These are phyloP conservation scores for Zhuliangozyma parablackwelliae DNA, from an alignment of 1,139 yeast species.

Conservation along the genomic window DNA sequence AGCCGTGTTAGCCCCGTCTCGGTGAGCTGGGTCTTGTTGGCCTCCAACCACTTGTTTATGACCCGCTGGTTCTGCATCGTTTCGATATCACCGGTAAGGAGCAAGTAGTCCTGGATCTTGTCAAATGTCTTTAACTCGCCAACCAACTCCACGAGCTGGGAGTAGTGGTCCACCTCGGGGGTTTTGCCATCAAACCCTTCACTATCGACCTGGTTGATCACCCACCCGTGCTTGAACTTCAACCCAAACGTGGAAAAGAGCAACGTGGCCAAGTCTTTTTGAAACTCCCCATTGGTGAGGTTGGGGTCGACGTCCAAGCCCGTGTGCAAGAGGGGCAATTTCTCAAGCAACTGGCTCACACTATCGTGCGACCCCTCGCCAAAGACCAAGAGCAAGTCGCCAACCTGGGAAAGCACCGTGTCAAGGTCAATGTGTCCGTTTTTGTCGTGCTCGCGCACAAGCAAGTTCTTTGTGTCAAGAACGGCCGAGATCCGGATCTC, in stretches of 20 bases:
- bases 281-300: slow-evolving; percentile 58
- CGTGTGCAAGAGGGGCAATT: slow-evolving; percentile 62
- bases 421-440: slow-evolving; percentile 22
- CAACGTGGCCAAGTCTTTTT: slow-evolving; percentile 32
- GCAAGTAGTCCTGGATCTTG: slow-evolving; percentile 39
- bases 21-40: slow-evolving; percentile 70
- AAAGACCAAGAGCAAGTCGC: slow-evolving; percentile 35
- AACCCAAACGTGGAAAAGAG: slow-evolving; percentile 37
- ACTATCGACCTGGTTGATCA: slow-evolving; percentile 24
- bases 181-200: slow-evolving; percentile 6
- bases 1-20: slow-evolving; percentile 52
- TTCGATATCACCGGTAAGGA: slow-evolving; percentile 12
- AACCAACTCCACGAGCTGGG: slow-evolving; percentile 18
- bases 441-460: slow-evolving; percentile 15
- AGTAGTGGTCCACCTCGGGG: slow-evolving; percentile 14
- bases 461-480: slow-evolving; percentile 21
- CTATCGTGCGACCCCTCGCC: slow-evolving; percentile 14
- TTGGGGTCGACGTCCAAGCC: slow-evolving; percentile 76
- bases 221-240: slow-evolving; percentile 51
- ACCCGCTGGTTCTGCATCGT: slow-evolving; percentile 13
- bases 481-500: slow-evolving; percentile 5
- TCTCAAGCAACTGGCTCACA: slow-evolving; percentile 36
- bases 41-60: slow-evolving; percentile 38
- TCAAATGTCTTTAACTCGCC: slow-evolving; percentile 38
- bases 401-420: slow-evolving; percentile 41